Evolutionary conservation across 2,329 filamentous ascomycete species (phyloP).

Genomic region (Colletotrichum tropicicola): DNA sequence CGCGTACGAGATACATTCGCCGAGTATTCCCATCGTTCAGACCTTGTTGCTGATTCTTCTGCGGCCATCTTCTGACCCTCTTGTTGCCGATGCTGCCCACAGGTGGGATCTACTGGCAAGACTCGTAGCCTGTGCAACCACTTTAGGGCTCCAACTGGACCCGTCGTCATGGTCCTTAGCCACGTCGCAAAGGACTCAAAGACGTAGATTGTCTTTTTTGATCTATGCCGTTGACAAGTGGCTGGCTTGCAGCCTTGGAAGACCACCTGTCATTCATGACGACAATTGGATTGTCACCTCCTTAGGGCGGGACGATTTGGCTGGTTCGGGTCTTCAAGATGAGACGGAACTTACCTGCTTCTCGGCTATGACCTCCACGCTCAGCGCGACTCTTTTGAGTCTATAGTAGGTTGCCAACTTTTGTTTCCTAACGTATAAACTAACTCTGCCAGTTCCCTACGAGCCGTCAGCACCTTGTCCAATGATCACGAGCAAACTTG

Average conservation of each 20-base stretch:
- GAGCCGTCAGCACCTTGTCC: background rate
- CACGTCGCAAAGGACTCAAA: constrained; percentile 17
- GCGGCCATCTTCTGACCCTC: constrained; percentile 31
- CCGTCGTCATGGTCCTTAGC: constrained; percentile 30
- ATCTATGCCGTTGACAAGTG: constrained; percentile 33
- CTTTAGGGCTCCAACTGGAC: constrained; percentile 31
- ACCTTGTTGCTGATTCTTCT: background rate
- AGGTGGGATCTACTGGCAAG: constrained; percentile 28
- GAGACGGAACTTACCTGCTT: background rate
- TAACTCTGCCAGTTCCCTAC: background rate
- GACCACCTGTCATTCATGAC: constrained; percentile 20
- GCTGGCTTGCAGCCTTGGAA: constrained; percentile 30
- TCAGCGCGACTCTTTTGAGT: background rate
- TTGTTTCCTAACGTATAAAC: background rate
- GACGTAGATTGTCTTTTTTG: constrained; percentile 28
- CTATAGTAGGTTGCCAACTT: background rate
- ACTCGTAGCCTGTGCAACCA: constrained; percentile 29
- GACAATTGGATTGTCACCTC: background rate
- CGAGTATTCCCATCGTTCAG: constrained; percentile 22
- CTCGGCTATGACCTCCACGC: background rate
- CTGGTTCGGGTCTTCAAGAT: constrained; percentile 2
- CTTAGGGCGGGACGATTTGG: background rate
- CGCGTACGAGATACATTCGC: constrained; percentile 29
- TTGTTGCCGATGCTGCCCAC: constrained; percentile 30
- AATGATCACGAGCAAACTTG: background rate